phyloP scores from a whole-genome alignment of 495 filamentous ascomycete species.

The Pyronema omphalodes region DNA sequence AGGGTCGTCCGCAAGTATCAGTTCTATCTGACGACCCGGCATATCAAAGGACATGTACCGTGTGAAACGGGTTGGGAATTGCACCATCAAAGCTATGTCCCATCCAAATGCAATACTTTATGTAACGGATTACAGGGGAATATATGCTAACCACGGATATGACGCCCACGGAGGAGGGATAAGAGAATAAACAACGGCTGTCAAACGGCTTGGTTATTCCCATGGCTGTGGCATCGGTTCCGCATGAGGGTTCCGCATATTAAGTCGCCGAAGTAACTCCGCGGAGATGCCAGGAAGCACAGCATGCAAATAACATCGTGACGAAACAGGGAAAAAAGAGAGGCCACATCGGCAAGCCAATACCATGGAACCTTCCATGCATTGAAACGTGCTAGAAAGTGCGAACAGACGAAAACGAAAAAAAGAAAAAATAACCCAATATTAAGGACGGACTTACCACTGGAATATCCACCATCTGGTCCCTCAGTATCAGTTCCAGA shows the following conservation, averaged over 20 bases:
- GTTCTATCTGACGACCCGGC: too few relatives aligned
- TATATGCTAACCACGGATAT: too few relatives aligned
- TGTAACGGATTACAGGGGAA: too few relatives aligned
- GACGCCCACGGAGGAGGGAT: not conserved
- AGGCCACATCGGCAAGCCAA: too few relatives aligned
- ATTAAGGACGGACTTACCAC: slow-evolving; percentile 3
- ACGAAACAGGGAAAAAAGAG: slow-evolving; percentile 1
- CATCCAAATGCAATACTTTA: too few relatives aligned
- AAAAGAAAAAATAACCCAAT: slow-evolving; percentile 4
- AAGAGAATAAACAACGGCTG: not conserved
- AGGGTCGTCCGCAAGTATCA: too few relatives aligned
- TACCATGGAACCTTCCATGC: not conserved
- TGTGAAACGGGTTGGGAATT: too few relatives aligned
- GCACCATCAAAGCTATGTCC: too few relatives aligned
- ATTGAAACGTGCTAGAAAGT: not conserved
- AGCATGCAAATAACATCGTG: slow-evolving; percentile 2
- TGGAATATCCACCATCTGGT: slow-evolving; percentile 1
- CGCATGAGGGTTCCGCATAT: not conserved
- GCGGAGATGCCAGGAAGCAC: not conserved
- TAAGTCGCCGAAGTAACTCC: not conserved
- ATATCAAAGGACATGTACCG: too few relatives aligned
- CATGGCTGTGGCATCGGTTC: not conserved
- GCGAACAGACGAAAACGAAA: not conserved
- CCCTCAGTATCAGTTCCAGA: slow-evolving; percentile 1
- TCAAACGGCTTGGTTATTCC: not conserved